phyloP scores from a whole-genome alignment of 129 eudicot genomes.

The carrot (Daucus carota) region DH1_v3.0 NC_030385.2:46568001-46568500 shows the following conservation, averaged over 20 bases:
- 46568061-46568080: no score
- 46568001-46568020: background rate
- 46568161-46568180: no score
- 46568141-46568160: no score
- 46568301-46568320: background rate
- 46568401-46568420: conserved; percentile 27
- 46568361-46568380: conserved; percentile 21
- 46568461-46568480: conserved; percentile 28
- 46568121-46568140: no score
- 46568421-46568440: conserved; percentile 34
- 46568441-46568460: conserved; percentile 51
- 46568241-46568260: no score
- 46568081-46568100: no score
- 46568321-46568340: background rate
- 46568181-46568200: no score
- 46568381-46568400: conserved; percentile 23
- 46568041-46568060: no score
- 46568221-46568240: no score
- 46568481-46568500: conserved; percentile 13
- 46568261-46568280: no score
- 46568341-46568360: conserved; percentile 14
- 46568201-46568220: no score
- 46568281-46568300: background rate
- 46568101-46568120: no score
- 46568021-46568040: background rate